Base-by-base conservation (phyloP, 176 grass and related monocot genomes). In the Triticum timopheevii region DNA sequence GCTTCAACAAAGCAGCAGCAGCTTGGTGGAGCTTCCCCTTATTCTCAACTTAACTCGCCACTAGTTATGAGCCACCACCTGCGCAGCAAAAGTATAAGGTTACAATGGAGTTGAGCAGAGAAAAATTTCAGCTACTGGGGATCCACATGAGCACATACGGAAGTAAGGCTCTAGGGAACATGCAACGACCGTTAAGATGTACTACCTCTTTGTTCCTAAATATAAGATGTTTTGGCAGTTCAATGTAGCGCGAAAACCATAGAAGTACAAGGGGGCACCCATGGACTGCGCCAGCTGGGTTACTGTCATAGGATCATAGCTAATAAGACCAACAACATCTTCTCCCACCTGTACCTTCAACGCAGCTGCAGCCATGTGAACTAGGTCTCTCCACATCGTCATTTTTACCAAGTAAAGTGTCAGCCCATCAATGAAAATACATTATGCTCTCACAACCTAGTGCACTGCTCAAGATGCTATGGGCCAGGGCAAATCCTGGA, bases 401-500 rank as follows among this genome's bases (percentile, higher is more conserved):
- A 82, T 19, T 54, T 85, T 77, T 27, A 77, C 73, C 70, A 49
- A 76, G 58, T 49, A 11, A 47, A 49, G 63, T n/a, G n/a, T 24
- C 23, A 86, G 83, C 50, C 38, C 65, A 86, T 33, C 56, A 33
- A 65, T 38, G 78, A 39, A 82, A 61, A 78, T 70, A 83, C 82
- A 33, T 72, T 73, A 72, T 28, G 58, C 44, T 80, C 69, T 87
- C 80, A 79, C 74, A 56, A 66, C 33, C 56, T 83, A 83, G 74
- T 79, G 34, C 75, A 84, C 80, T 75, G 75, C 36, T 84, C 3
- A 90, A 87, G 85, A 90, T 84, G 67, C 80, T 61, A 79, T 61
- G 89, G 80, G 25, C 84, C 89, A 74, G 80, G 58, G 45, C 75
- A 87, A 84, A 87, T 80, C 85, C 15, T 17, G 7, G 71, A 68